Conservation (phyloP, 1,284 basidiomycete genomes). For the Neolentinus lepideus region DNA sequence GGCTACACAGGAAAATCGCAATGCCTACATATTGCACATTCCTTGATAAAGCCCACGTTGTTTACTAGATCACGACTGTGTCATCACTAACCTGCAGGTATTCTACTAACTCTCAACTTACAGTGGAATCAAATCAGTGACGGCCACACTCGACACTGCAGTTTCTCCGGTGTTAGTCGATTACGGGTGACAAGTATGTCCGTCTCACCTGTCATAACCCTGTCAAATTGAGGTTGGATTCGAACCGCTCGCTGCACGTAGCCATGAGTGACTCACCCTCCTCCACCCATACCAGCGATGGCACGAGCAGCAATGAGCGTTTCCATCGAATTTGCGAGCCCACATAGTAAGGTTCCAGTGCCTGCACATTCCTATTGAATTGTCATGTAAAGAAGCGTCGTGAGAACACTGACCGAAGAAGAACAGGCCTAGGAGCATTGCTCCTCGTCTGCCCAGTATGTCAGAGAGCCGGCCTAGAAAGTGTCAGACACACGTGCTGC, state of each 20-base stretch:
- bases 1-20: constrained; percentile 2
- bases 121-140: constrained; percentile 79
- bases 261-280: constrained; percentile 49
- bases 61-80: constrained; percentile 40
- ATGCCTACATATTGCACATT: constrained; percentile 72
- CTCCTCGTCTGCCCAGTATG: constrained; percentile 80
- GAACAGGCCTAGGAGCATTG: constrained; percentile 73
- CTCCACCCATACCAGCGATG: constrained; percentile 86
- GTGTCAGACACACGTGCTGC: constrained; percentile 3
- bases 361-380: constrained; percentile 32
- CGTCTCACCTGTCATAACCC: constrained; percentile 72
- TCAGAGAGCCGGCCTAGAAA: constrained; percentile 73
- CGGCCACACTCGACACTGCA: constrained; percentile 68
- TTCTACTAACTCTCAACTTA: constrained; percentile 29
- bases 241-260: background rate
- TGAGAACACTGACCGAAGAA: constrained; percentile 59
- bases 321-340: constrained; percentile 78
- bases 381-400: constrained; percentile 4
- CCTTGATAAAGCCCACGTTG: constrained; percentile 87
- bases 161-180: constrained; percentile 1
- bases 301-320: constrained; percentile 75
- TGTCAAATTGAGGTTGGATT: constrained; percentile 19
- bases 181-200: background rate
- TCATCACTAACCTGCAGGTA: constrained; percentile 5
- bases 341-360: constrained; percentile 77